Conservation (phyloP, 352 stramenopile species). For the Halophytophthora batemanensis region DNA sequence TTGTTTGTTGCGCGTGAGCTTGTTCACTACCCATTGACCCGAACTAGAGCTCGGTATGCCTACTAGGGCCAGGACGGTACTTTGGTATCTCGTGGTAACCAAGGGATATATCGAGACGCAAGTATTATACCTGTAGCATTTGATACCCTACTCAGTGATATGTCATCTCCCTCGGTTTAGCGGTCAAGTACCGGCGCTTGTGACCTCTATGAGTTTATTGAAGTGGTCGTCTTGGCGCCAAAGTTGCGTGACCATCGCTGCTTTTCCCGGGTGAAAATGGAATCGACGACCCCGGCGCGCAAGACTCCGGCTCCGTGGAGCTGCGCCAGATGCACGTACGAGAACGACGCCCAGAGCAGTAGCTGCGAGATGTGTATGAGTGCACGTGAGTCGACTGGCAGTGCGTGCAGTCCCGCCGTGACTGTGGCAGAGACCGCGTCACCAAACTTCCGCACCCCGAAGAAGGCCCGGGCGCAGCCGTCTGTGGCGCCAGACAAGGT, state of each 20-base stretch:
- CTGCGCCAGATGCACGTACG: constrained; percentile 72
- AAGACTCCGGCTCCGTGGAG: constrained; percentile 34
- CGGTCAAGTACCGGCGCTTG: too few species aligned
- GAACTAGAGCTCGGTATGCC: too few species aligned
- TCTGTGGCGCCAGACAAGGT: constrained; percentile 7
- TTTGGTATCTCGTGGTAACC: too few species aligned
- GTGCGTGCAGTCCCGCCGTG: neutral
- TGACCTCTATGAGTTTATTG: too few species aligned
- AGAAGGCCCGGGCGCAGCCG: constrained; percentile 11
- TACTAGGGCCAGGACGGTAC: too few species aligned
- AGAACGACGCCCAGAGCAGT: constrained; percentile 38
- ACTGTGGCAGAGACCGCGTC: neutral
- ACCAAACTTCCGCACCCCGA: constrained; percentile 2
- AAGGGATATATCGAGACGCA: too few species aligned
- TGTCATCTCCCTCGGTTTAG: too few species aligned
- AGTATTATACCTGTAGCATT: too few species aligned
- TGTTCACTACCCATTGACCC: too few species aligned
- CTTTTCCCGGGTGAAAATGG: neutral
- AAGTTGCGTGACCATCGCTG: neutral
- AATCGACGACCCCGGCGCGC: neutral
- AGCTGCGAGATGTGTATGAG: constrained; percentile 60
- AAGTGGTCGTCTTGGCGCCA: too few species aligned
- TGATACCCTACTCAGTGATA: too few species aligned
- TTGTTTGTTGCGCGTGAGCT: too few species aligned
- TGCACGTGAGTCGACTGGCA: constrained; percentile 6